Conservation (phyloP, 331 rosid genomes). For the Quercus lobata region DNA sequence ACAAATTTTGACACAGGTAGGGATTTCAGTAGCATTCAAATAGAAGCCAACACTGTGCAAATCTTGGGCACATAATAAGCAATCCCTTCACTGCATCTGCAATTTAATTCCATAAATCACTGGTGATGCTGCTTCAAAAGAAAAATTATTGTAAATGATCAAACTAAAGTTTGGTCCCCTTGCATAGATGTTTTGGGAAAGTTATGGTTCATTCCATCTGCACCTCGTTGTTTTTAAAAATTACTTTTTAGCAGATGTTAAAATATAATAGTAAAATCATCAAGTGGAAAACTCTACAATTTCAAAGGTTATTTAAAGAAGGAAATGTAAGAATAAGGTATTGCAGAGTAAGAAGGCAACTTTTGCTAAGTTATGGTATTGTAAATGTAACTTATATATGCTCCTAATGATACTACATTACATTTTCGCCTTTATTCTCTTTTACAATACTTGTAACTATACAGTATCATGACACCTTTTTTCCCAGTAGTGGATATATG, state of each 20-base stretch:
- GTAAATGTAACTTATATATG: not conserved
- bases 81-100: not conserved
- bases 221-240: not conserved
- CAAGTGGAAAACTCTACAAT: too few species aligned
- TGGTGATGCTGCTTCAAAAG: not conserved
- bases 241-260: too few species aligned
- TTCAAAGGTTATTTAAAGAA: not conserved
- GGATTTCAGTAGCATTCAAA: too few species aligned
- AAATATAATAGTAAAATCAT: too few species aligned
- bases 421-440: not conserved
- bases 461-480: not conserved
- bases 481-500: slow-evolving; percentile 37
- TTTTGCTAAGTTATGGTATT: not conserved
- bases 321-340: not conserved
- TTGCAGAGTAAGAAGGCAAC: not conserved
- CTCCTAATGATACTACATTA: not conserved
- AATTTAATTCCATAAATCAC: not conserved
- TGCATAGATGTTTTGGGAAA: not conserved
- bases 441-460: not conserved
- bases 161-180: not conserved
- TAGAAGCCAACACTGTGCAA: not conserved
- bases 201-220: not conserved
- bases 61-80: slow-evolving; percentile 51
- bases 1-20: too few species aligned
- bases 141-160: not conserved